phyloP scores from a whole-genome alignment of 768 basidiomycete genomes.

The Xerocomus potaroensis region DNA sequence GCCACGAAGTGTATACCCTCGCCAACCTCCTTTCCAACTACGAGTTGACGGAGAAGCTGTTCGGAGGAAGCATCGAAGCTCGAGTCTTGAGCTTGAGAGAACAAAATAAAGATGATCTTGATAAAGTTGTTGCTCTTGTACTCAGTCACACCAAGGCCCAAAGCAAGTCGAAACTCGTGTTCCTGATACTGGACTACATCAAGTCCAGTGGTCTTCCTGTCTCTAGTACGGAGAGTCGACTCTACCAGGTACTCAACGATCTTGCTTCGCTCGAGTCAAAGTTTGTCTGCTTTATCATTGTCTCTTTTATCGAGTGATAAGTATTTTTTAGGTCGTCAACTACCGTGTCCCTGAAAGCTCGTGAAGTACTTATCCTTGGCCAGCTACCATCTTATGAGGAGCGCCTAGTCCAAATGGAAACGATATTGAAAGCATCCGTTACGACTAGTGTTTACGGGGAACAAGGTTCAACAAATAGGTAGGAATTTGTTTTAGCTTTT shows the following conservation, averaged over 20 bases:
- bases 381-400: slow-evolving; percentile 98
- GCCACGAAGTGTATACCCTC: slow-evolving; percentile 77
- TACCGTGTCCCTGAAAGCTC: slow-evolving; percentile 87
- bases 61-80: slow-evolving; percentile 92
- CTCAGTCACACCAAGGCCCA: slow-evolving; percentile 95
- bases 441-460: slow-evolving; percentile 89
- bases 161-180: slow-evolving; percentile 84
- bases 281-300: slow-evolving; percentile 37
- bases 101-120: slow-evolving; percentile 87
- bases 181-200: slow-evolving; percentile 85
- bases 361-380: slow-evolving; percentile 93
- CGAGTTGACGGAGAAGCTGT: slow-evolving; percentile 83
- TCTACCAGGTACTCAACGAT: slow-evolving; percentile 74
- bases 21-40: slow-evolving; percentile 77
- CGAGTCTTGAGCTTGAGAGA: slow-evolving; percentile 88
- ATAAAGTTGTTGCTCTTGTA: slow-evolving; percentile 80
- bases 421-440: slow-evolving; percentile 84
- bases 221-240: slow-evolving; percentile 64
- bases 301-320: slow-evolving; percentile 2
- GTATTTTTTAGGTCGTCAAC: slow-evolving; percentile 72
- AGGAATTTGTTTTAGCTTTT: slow-evolving; percentile 15
- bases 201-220: slow-evolving; percentile 76
- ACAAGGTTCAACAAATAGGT: slow-evolving; percentile 60
- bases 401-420: slow-evolving; percentile 89
- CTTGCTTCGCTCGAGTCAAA: slow-evolving; percentile 88